These are phyloP conservation scores for Cercospora janseana DNA, from an alignment of 2,329 filamentous ascomycete genomes.

Conservation along the genomic window DNA sequence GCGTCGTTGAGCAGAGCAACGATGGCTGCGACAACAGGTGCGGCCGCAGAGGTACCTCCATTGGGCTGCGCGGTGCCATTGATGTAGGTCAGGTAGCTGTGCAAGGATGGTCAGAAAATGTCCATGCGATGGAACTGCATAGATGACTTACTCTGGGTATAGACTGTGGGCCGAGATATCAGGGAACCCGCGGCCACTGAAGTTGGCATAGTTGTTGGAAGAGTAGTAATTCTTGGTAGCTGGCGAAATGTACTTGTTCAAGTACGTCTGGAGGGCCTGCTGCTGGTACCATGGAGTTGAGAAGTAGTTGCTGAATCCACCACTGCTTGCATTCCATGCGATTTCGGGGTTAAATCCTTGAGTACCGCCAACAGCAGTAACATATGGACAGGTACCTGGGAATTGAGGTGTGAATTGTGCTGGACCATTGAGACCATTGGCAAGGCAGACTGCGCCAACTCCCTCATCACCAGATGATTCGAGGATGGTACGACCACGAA, in stretches of 20 bases:
- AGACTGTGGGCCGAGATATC: slow-evolving; percentile 50
- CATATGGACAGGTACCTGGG: slow-evolving; percentile 47
- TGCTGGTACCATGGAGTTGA: slow-evolving; percentile 45
- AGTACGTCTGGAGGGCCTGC: slow-evolving; percentile 35
- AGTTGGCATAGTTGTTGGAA: slow-evolving; percentile 23
- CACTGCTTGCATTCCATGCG: slow-evolving; percentile 34
- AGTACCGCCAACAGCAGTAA: slow-evolving; percentile 49
- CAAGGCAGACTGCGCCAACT: slow-evolving; percentile 48
- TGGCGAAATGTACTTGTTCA: slow-evolving; percentile 19
- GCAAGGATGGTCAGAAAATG: not conserved
- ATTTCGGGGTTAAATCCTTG: slow-evolving; percentile 42
- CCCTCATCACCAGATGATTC: slow-evolving; percentile 62
- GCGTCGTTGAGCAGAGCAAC: slow-evolving; percentile 64
- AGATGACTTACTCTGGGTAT: slow-evolving; percentile 20
- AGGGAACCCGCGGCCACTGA: slow-evolving; percentile 44
- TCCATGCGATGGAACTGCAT: not conserved
- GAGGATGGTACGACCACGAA: slow-evolving; percentile 61
- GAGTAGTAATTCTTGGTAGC: slow-evolving; percentile 26
- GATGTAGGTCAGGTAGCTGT: slow-evolving; percentile 34
- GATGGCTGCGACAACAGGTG: slow-evolving; percentile 58
- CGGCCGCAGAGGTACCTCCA: slow-evolving; percentile 52
- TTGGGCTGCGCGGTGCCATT: slow-evolving; percentile 38
- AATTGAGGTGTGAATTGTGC: slow-evolving; percentile 34
- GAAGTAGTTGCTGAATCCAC: slow-evolving; percentile 47
- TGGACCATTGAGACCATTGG: slow-evolving; percentile 28